Percentiles rank a stretch among this genome's conserved stretches.
Conservation (phyloP, 768 basidiomycete species). For the Ramaria rubella region DNA sequence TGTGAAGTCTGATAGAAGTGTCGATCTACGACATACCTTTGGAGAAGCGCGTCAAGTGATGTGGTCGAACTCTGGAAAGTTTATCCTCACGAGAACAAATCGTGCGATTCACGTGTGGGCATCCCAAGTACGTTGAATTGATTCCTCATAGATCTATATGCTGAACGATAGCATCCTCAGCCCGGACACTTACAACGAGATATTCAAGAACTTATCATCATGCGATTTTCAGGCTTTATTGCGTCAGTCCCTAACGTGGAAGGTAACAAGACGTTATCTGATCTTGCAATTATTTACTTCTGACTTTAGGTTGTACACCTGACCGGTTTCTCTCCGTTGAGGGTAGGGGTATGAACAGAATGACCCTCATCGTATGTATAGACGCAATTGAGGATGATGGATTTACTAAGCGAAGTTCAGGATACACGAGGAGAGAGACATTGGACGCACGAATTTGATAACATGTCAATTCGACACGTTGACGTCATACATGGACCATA, state of each 20-base stretch:
- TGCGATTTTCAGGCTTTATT: neutral
- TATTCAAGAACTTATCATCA: neutral
- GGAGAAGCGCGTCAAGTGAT: slow-evolving; percentile 1
- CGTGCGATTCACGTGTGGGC: neutral
- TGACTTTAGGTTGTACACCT: neutral
- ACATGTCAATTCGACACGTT: neutral
- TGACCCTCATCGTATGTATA: neutral
- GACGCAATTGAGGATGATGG: neutral
- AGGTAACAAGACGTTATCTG: neutral
- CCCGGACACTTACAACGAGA: neutral
- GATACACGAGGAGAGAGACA: neutral
- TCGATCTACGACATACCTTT: neutral
- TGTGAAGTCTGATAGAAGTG: neutral
- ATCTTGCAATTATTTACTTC: neutral
- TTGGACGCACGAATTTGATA: neutral
- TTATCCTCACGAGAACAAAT: neutral
- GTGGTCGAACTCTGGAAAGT: neutral
- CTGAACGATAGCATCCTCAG: neutral
- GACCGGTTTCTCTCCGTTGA: neutral
- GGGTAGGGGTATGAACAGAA: neutral
- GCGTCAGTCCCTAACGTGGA: neutral
- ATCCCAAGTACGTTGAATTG: neutral
- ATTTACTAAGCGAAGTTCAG: neutral
- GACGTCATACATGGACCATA: neutral
- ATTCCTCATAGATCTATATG: neutral